Base-by-base conservation (phyloP, 306 rosid species). In the Lupinus albus region DNA sequence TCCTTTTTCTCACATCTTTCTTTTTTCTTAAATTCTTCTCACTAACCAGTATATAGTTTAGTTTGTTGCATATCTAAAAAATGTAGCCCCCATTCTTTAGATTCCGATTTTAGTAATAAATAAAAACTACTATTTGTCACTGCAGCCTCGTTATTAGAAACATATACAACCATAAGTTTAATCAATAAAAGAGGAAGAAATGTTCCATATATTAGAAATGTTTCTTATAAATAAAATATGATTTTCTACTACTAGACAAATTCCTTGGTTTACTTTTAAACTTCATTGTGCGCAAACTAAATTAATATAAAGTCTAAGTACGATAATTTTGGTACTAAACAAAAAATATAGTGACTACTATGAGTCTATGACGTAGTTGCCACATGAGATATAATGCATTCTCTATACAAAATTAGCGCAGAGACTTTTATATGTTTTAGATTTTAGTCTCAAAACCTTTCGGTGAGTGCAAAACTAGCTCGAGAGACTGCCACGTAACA, bases 401-500 rank as follows among this genome's bases (percentile, higher is more conserved):
- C 32, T 32, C 25, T 49, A 41, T 44, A 42, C 11, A 9, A 48
- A 75, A 57, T 41, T 50, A 30, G 14, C 13, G 56, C 17, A 32
- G 61, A 25, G 17, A 57, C 32, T 10, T 67, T 36, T 18, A 30
- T 33, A 48, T 58, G 15, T 8, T 41, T 25, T 66, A 53, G 28
- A 15, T 66, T 50, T 53, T n/a, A 57, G 15, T 3, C 11, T 30
- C 57, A 64, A 17, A 44, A n/a, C n/a, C 70, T 64, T 78, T 72
- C 73, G 67, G 74, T 66, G 78, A 36, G 6, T 5, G 63, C 52
- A 28, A 64, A 20, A 42, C 16, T 4, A 13, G 30, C 57, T 16
- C 1, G 17, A 65, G 73, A 71, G 30, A 7, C 25, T 32, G 74
- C 82, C 78, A 72, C 78, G 47, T 78, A 18, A 50, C 8, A 4